Percentiles rank a stretch among this genome's conserved stretches.
phyloP scores from a whole-genome alignment of 2,329 filamentous ascomycete genomes.

The Leptographium galeiforme region DNA sequence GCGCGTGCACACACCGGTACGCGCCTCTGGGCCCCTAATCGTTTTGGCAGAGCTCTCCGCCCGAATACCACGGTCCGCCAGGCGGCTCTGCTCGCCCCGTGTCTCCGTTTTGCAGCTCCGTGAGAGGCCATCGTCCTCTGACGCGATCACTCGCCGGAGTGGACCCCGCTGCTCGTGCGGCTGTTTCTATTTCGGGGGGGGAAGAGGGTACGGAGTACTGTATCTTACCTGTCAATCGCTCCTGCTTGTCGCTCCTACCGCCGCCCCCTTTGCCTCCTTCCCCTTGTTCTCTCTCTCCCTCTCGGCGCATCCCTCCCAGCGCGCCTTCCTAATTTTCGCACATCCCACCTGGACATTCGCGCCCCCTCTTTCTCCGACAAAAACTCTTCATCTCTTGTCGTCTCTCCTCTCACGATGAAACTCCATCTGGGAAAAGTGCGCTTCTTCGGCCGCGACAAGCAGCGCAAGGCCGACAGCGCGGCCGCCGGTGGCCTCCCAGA shows the following conservation, averaged over 20 bases:
- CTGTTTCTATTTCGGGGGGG: no score
- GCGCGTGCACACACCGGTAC: no score
- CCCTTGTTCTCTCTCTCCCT: not conserved
- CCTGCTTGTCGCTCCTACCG: not conserved
- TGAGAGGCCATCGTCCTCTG: no score
- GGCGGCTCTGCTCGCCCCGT: no score
- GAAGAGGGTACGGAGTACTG: no score
- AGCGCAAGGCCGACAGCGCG: constrained; percentile 12
- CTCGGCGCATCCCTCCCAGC: not conserved
- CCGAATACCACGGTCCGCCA: no score
- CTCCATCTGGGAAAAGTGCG: constrained; percentile 15
- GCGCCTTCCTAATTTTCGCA: not conserved
- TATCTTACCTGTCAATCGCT: not conserved
- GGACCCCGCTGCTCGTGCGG: no score
- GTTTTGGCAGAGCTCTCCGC: no score
- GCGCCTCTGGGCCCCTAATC: no score
- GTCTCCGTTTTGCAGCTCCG: no score
- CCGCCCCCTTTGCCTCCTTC: not conserved
- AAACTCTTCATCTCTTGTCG: not conserved
- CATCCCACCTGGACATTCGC: not conserved
- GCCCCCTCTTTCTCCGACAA: not conserved
- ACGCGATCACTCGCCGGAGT: no score
- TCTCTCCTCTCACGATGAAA: not conserved
- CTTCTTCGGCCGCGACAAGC: constrained; percentile 22
- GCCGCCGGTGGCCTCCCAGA: constrained; percentile 1